Evolutionary conservation across 306 rosid genomes (phyloP), one percentile per base, ranked within the genome.

Genomic region (Cyclanthera cordifolia): DNA sequence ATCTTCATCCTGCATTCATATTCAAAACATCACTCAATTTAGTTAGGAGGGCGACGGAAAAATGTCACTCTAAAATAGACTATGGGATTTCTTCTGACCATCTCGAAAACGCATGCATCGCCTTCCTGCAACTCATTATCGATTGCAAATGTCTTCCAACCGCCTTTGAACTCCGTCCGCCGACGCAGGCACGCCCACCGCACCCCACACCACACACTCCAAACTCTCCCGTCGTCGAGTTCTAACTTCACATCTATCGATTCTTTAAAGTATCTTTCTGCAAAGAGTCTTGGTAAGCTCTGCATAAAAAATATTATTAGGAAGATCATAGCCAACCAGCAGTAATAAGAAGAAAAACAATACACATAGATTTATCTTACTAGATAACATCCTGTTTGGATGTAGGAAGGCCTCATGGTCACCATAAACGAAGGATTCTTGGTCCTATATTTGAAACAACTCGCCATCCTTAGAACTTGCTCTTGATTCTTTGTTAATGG

Each of bases 321-420:
- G 41, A 34, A 34, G 0, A 34, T 34, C 6, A 6, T 32, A 32
- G 4, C 4, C 37, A 34, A 34, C 41, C 5, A 34, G 6, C 8
- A 34, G 6, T 0, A 34, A 34, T 34, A 34, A 34, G 41, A 34
- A 8, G 8, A 5, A 5, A n/a, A n/a, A n/a, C n/a, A n/a, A n/a
- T n/a, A n/a, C 46, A 34, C 3, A 1, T 32, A 1, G 3, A 32
- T 34, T 34, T 34, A 0, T 54, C 17, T 57, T 57, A 57, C 64
- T 43, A 57, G 21, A 1, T 16, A 57, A 28, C 16, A 28, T 16
- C 64, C 64, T 27, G 64, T 28, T 57, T 57, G 64, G 23, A 57
- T 57, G 64, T 57, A 57, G 2, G 64, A 57, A 27, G 64, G 64
- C 21, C 64, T 57, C 64, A 57, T 57, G 4, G 64, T 57, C 13